A percentile compares a stretch with the other conserved stretches of the same genome.
phyloP scores from a whole-genome alignment of 2,329 filamentous ascomycete species.

The Nemania serpens region DNA sequence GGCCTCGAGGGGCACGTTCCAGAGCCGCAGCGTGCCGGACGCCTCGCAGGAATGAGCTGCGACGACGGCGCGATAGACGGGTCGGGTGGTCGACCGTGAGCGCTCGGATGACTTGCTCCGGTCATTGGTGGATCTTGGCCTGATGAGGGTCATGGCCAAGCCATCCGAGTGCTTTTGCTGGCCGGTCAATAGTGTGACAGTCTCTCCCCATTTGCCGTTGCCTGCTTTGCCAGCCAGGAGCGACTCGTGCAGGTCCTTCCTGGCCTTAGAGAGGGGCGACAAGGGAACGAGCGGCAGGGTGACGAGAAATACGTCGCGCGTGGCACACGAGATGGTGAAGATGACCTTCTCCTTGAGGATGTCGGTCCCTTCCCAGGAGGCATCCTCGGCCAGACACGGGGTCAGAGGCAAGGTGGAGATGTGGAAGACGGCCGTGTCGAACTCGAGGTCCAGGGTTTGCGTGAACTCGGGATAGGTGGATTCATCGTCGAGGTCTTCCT shows the following conservation, averaged over 20 bases:
- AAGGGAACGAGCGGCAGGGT: constrained; percentile 66
- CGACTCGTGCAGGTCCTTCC: constrained; percentile 56
- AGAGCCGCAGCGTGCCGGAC: constrained; percentile 61
- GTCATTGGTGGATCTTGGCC: constrained; percentile 43
- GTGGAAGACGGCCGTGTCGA: constrained; percentile 60
- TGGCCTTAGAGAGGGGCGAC: constrained; percentile 62
- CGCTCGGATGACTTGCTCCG: constrained; percentile 48
- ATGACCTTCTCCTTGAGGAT: constrained; percentile 62
- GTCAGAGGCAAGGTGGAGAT: constrained; percentile 61
- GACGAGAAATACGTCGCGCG: constrained; percentile 60
- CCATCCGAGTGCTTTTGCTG: constrained; percentile 59
- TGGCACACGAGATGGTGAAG: constrained; percentile 64
- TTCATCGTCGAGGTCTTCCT: constrained; percentile 54
- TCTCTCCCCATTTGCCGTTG: constrained; percentile 67
- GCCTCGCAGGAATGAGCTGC: constrained; percentile 65
- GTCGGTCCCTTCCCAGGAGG: constrained; percentile 51
- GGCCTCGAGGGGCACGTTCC: constrained; percentile 59
- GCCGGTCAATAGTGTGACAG: constrained; percentile 57
- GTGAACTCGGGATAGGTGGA: constrained; percentile 59
- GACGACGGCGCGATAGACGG: constrained; percentile 54
- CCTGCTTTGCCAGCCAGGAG: constrained; percentile 60
- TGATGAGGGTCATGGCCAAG: constrained; percentile 59
- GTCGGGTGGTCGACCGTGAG: constrained; percentile 37
- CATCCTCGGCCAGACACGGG: constrained; percentile 55
- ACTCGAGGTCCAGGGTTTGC: constrained; percentile 64